Base-by-base conservation (phyloP, 331 rosid genomes). In the Spiraea crenata region DNA sequence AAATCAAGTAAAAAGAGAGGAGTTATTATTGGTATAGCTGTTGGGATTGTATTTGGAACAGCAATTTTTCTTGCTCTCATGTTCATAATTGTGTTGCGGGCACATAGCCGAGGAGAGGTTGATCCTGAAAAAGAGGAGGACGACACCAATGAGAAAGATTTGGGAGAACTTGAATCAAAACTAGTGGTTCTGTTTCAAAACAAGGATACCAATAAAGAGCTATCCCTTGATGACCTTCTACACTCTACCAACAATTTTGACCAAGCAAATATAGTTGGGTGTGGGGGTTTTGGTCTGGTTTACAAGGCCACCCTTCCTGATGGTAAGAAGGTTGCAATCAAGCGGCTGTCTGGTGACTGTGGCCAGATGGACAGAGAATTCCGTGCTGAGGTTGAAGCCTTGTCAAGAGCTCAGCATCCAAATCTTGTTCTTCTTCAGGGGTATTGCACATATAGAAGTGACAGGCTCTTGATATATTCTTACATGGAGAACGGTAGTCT, bases 341-440 rank as follows among this genome's bases (percentile, higher is more conserved):
- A 78, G 54, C 73, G 82, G 38, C 75, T 78, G 54, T 72, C 82
- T 45, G 78, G 82, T 60, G 82, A 78, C 65, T 60, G 67, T 44
- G 82, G 82, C n/a, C 78, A 78, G 71, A 78, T 78, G 82, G 82
- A 78, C 25, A 72, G 82, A 78, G 82, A 78, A 37, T 78, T 78
- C 52, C 65, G 64, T 7, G 82, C 82, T 20, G 82, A 78, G 73
- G 82, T 78, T 15, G 82, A 78, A 73, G 65, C 82, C 39, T 74
- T 78, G 70, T 78, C 82, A 39, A 72, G 78, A 78, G 82, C 82
- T 58, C 82, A 78, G 62, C 82, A 78, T 67, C 78, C 78, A 35
- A 78, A 78, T 52, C 74, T 78, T 50, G 82, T 78, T 38, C 75
- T 50, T 67, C 82, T 78, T 67, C 82, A 67, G 63, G 82, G 82